These are phyloP conservation scores for Aleurites moluccanus DNA, from an alignment of 441 rosid species.

Conservation along the genomic window DNA sequence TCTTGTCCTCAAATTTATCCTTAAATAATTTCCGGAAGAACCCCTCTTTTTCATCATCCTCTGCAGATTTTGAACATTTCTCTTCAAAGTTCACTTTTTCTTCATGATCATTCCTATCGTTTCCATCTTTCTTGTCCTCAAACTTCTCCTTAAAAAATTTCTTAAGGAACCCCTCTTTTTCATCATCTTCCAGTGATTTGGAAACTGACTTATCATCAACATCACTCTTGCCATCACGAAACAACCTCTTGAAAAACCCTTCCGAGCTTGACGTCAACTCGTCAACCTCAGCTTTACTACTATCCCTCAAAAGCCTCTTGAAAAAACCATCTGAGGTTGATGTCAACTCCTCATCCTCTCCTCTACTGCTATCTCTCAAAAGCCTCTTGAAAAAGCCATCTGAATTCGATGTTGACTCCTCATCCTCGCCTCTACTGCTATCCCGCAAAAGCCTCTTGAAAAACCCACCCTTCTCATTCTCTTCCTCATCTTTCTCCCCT, in stretches of 20 bases:
- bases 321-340: conserved; percentile 83
- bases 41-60: conserved; percentile 89
- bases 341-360: conserved; percentile 79
- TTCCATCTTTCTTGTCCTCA: conserved; percentile 74
- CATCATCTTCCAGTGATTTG: conserved; percentile 76
- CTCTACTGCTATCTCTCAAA: conserved; percentile 64
- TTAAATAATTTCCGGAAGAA: conserved; percentile 76
- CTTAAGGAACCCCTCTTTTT: conserved; percentile 81
- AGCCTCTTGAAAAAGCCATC: conserved; percentile 91
- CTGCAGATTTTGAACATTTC: conserved; percentile 66
- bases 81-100: conserved; percentile 43
- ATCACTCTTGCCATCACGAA: conserved; percentile 60
- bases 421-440: conserved; percentile 60
- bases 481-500: conserved; percentile 86
- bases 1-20: conserved; percentile 84
- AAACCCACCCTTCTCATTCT: conserved; percentile 88
- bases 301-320: conserved; percentile 78
- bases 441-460: conserved; percentile 86
- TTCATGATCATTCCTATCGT: conserved; percentile 43
- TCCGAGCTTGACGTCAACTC: conserved; percentile 40
- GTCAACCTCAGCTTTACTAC: conserved; percentile 58
- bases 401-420: conserved; percentile 70
- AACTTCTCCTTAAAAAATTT: conserved; percentile 77
- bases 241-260: conserved; percentile 70
- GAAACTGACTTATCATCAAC: conserved; percentile 41